Conservation (phyloP, 2,329 filamentous ascomycete species). For the Tolypocladium ophioglossoides region DNA sequence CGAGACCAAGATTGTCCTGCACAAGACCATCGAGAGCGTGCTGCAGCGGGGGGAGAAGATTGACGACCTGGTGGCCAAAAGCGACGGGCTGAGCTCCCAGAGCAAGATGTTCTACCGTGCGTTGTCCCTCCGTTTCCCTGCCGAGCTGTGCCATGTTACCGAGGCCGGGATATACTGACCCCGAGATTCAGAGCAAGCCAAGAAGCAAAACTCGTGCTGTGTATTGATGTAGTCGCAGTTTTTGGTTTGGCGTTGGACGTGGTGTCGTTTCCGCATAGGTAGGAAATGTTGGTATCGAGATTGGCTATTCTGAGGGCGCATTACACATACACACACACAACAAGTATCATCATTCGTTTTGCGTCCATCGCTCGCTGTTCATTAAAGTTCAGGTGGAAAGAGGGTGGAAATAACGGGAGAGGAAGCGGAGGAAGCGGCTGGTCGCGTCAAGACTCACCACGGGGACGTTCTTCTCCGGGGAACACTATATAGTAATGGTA, state of each 20-base stretch:
- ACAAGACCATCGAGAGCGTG: conserved; percentile 88
- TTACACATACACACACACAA: conserved; percentile 7
- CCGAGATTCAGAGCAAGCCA: conserved; percentile 44
- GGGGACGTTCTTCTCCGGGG: not conserved
- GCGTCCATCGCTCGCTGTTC: not conserved
- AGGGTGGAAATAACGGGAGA: not conserved
- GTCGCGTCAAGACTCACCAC: not conserved
- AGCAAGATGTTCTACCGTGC: conserved; percentile 97
- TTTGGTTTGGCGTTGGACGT: conserved; percentile 20
- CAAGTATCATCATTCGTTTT: conserved; percentile 6
- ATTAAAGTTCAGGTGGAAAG: not conserved
- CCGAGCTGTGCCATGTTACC: not conserved
- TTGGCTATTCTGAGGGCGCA: conserved; percentile 21
- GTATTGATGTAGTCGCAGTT: conserved; percentile 46
- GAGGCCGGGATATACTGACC: conserved; percentile 1
- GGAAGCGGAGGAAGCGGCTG: not conserved
- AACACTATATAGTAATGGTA: not conserved
- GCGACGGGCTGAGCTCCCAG: conserved; percentile 77
- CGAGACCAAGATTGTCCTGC: conserved; percentile 92
- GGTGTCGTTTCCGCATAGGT: conserved; percentile 17
- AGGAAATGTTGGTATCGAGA: conserved; percentile 16
- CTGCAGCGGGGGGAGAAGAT: conserved; percentile 94
- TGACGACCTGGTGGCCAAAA: conserved; percentile 87
- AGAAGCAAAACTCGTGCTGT: conserved; percentile 75
- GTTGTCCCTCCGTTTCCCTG: conserved; percentile 13